Evolutionary conservation across 1,139 yeast species (phyloP).

Genomic region (Meyerozyma athensensis): DNA sequence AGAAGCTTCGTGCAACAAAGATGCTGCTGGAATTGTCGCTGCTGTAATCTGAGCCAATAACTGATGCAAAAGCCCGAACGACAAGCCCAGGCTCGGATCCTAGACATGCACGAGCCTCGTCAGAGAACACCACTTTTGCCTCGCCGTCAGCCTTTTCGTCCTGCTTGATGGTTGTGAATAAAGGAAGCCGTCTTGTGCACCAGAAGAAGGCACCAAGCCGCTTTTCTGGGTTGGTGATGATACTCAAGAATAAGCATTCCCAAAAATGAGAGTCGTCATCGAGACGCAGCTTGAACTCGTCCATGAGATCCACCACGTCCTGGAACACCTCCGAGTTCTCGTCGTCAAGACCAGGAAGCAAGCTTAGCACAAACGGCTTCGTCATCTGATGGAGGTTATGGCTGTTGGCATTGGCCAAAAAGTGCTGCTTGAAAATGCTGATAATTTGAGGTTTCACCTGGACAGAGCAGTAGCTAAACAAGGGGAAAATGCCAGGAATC

Average conservation of each 20-base stretch:
- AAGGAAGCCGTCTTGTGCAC: constrained; percentile 66
- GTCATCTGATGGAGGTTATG: constrained; percentile 48
- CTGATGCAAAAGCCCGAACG: constrained; percentile 66
- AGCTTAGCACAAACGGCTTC: constrained; percentile 66
- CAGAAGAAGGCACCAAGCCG: constrained; percentile 80
- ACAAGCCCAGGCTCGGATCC: constrained; percentile 77
- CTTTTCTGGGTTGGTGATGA: constrained; percentile 74
- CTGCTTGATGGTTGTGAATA: constrained; percentile 24
- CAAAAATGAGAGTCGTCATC: constrained; percentile 76
- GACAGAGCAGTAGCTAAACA: constrained; percentile 82
- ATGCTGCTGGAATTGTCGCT: constrained; percentile 39
- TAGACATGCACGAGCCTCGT: constrained; percentile 57
- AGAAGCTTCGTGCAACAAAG: constrained; percentile 82
- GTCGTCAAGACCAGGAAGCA: constrained; percentile 88
- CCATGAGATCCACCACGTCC: constrained; percentile 56
- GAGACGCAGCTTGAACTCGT: constrained; percentile 52
- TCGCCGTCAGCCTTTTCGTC: constrained; percentile 9
- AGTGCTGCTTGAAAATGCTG: constrained; percentile 50
- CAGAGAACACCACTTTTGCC: constrained; percentile 26
- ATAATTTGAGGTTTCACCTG: constrained; percentile 77
- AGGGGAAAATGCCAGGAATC: constrained; percentile 86
- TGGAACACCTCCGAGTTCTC: constrained; percentile 80
- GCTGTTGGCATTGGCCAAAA: constrained; percentile 48
- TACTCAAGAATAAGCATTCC: constrained; percentile 72
- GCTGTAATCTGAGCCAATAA: constrained; percentile 44